Conservation (phyloP, 2,329 filamentous ascomycete genomes). For the Xylariales sp. region DNA sequence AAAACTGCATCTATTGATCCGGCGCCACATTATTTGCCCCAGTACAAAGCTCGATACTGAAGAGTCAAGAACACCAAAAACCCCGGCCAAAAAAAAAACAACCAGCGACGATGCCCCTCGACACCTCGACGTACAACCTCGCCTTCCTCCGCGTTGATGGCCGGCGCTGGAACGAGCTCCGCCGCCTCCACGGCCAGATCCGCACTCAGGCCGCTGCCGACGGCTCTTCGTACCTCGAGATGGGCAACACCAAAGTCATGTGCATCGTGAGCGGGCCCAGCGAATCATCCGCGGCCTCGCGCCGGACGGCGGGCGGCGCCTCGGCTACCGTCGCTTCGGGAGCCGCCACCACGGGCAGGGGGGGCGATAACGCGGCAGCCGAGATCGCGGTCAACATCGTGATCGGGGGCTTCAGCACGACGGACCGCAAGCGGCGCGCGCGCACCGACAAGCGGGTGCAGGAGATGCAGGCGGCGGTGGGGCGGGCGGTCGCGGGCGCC, state of each 20-base stretch:
- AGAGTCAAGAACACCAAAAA: too few relatives aligned
- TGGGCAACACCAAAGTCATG: conserved; percentile 96
- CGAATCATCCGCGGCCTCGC: conserved; percentile 62
- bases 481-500: conserved; percentile 69
- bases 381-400: conserved; percentile 78
- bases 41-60: too few relatives aligned
- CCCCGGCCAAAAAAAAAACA: too few relatives aligned
- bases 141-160: conserved; percentile 79
- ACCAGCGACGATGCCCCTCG: conserved; percentile 70
- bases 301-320: conserved; percentile 40
- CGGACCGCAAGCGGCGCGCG: conserved; percentile 74
- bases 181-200: conserved; percentile 82
- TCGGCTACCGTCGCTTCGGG: conserved; percentile 25
- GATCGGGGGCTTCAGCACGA: conserved; percentile 81
- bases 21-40: too few relatives aligned
- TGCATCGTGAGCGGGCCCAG: conserved; percentile 85
- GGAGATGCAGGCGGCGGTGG: conserved; percentile 77
- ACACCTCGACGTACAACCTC: conserved; percentile 86
- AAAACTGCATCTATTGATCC: too few relatives aligned
- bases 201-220: conserved; percentile 90
- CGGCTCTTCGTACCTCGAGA: conserved; percentile 88
- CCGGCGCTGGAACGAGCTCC: conserved; percentile 94
- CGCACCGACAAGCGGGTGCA: conserved; percentile 74
- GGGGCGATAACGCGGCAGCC: too few relatives aligned
- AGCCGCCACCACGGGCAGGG: too few relatives aligned